A percentile compares a stretch with the other conserved stretches of the same genome.
Evolutionary conservation across 2,329 filamentous ascomycete genomes (phyloP).

Genomic region (Colletotrichum sp.): DNA sequence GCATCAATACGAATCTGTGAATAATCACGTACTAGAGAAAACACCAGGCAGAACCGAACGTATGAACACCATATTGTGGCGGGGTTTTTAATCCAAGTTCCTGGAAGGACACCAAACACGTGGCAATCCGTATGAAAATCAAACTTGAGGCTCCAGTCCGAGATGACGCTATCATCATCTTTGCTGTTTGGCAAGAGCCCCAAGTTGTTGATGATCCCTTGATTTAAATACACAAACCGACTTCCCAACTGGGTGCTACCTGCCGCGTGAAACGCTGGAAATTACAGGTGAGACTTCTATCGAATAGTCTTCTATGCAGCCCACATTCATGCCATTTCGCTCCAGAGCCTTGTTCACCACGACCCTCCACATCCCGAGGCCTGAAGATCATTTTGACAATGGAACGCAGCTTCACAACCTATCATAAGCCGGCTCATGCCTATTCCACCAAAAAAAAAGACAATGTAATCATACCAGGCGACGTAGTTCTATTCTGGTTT

Average conservation of each 20-base stretch:
- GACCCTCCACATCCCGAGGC: fast-evolving
- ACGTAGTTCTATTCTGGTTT: fast-evolving
- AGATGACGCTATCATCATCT: too few species aligned
- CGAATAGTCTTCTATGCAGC: too few species aligned
- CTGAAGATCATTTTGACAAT: too few species aligned
- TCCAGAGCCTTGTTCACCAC: background rate
- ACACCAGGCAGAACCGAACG: too few species aligned
- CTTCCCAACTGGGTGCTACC: fast-evolving
- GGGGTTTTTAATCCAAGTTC: too few species aligned
- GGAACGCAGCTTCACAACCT: background rate
- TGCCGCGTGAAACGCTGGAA: background rate
- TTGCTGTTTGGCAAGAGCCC: background rate
- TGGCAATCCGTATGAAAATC: fast-evolving
- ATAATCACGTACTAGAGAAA: background rate
- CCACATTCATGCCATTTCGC: background rate
- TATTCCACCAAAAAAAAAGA: fast-evolving
- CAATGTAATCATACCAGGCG: background rate
- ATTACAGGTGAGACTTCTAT: too few species aligned
- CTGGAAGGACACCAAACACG: too few species aligned
- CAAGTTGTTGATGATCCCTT: background rate
- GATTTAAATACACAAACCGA: background rate
- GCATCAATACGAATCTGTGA: background rate
- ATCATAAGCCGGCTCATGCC: background rate
- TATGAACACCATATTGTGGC: fast-evolving
- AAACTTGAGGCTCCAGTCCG: too few species aligned